Base-by-base conservation (phyloP, 768 basidiomycete genomes). In the Suillus cothurnatus region DNA sequence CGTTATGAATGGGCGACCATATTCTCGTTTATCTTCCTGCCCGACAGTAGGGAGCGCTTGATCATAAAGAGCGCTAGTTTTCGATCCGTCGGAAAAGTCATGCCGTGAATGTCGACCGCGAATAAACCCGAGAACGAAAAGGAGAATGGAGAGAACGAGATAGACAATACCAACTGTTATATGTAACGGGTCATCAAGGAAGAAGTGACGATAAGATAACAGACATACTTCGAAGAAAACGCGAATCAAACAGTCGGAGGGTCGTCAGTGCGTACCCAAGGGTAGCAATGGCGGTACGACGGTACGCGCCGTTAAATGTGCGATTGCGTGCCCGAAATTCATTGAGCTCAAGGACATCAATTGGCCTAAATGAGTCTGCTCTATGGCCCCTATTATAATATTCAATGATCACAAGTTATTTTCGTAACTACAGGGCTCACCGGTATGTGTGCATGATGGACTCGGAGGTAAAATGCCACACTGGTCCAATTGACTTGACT, bases 281-380 rank as follows among this genome's bases (percentile, higher is more conserved):
- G 64, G 87, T 86, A 17, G 87, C 86, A 11, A 95, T 80, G 0
- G 92, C 92, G 0, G 88, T 90, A 32, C 93, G 86, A 45, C 82
- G 83, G 76, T 94, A 94, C 17, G 93, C 91, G 19, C 92, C 93
- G 61, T 94, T 85, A 71, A 93, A 94, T 0, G 93, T 95, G 49
- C 93, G 83, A 68, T 92, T 88, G 34, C 92, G 83, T 1, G 93
- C 93, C 17, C 93, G 84, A 21, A 95, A 76, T 72, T 95, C 93
- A 28, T 86, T 86, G 61, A 89, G 84, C 71, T 89, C 87, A 61
- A 80, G 81, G 38, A 87, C 65, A 68, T 89, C 88, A 21, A 79
- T 69, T 1, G 87, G 78, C 9, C 79, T 70, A 68, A 87, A 89
- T 1, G 87, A 89, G 56, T 81, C 65, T 15, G 79, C 76, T 38